Base-by-base conservation (phyloP, 1,284 basidiomycete species). In the Phylloboletellus chloephorus region DNA sequence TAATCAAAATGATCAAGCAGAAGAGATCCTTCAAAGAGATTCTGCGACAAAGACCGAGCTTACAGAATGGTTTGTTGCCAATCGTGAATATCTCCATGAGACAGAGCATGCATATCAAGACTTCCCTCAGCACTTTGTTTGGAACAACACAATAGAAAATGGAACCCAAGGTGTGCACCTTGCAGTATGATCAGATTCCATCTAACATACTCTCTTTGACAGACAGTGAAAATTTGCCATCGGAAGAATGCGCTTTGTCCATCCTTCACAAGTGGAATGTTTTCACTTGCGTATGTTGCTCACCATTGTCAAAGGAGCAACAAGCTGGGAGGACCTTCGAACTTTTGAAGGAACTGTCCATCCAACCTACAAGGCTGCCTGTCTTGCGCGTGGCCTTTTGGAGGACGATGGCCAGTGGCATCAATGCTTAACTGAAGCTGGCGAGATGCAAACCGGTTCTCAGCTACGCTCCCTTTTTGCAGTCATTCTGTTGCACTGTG, bases 11-110 rank as follows among this genome's bases (percentile, higher is more conserved):
- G 54, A 65, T 21, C 17, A 44, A 54, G 6, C 58, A 24, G 35
- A 60, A 12, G 41, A 39, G 4, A 46, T 69, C 8, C 23, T 64
- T 0, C 45, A 53, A 0, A 48, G 52, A n/a, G 64, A 52, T 10
- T 38, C 48, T n/a, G 5, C n/a, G 4, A 49, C 57, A 10, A 31
- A 52, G 2, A 69, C 66, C 4, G 51, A 47, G 1, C 11, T 56
- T 0, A 65, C 65, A 7, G 68, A 56, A 5, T 74, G 58, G 48
- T 74, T 75, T 48, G 55, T 59, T 2, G 65, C 64, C 1, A 74
- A 74, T 51, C 36, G 57, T 3, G 17, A 56, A 6, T 39, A 51
- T 26, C 61, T 62, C 0, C n/a, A n/a, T n/a, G n/a, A n/a, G n/a
- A n/a, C n/a, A n/a, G n/a, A n/a, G n/a, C n/a, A n/a, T n/a, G n/a